phyloP scores from a whole-genome alignment of 441 rosid genomes.

The Adansonia gregorii region DNA sequence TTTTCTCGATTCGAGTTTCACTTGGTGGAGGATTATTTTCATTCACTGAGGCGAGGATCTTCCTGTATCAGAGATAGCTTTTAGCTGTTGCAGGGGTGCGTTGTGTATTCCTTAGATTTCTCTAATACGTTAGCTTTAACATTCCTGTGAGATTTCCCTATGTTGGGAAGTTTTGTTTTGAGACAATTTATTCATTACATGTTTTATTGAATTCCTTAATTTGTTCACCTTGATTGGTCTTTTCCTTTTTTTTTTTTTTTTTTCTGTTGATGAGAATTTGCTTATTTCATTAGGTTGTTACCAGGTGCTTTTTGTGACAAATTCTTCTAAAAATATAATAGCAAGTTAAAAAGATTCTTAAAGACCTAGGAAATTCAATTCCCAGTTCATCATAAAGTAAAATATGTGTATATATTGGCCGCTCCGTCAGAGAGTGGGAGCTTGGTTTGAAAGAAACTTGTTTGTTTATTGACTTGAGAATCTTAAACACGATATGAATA shows the following conservation, averaged over 20 bases:
- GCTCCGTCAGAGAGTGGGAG: too few species aligned
- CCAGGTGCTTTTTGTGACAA: too few species aligned
- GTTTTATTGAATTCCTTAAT: conserved; percentile 32
- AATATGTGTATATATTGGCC: too few species aligned
- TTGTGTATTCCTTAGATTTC: conserved; percentile 25
- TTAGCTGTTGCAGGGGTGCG: conserved; percentile 24
- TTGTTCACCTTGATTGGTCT: background rate
- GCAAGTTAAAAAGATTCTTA: too few species aligned
- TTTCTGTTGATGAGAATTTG: background rate
- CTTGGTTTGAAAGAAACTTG: too few species aligned
- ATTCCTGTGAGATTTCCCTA: conserved; percentile 33
- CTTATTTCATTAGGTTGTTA: background rate
- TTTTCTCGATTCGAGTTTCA: conserved; percentile 30
- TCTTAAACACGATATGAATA: too few species aligned
- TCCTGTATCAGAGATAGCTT: conserved; percentile 28
- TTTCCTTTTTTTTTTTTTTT: too few species aligned
- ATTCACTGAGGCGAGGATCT: conserved; percentile 31
- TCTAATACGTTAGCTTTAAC: conserved; percentile 35
- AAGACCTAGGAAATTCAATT: too few species aligned
- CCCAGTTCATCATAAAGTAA: too few species aligned
- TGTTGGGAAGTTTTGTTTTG: conserved; percentile 45
- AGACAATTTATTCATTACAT: conserved; percentile 32
- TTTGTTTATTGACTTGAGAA: too few species aligned
- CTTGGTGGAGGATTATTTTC: conserved; percentile 33
- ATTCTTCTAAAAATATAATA: too few species aligned